Evolutionary conservation across 129 eudicot genomes (phyloP), one percentile per base, ranked within the genome.

Genomic region (Silybum marianum): DNA sequence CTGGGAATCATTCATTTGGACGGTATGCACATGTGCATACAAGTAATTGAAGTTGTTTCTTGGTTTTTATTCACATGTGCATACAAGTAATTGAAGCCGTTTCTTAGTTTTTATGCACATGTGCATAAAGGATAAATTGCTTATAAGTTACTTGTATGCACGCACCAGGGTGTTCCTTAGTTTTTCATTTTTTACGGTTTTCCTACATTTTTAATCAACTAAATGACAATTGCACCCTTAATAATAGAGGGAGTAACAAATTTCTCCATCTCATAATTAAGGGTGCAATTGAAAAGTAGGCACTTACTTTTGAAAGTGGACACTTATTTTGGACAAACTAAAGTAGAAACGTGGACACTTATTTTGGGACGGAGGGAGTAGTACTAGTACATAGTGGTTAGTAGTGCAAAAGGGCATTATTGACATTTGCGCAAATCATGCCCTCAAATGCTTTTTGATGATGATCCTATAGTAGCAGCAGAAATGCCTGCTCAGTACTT

Each of bases 351-450:
- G 10, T n/a, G 66, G 23, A n/a, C 66, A 58, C 66, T n/a, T 18
- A 58, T 58, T 58, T 6, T 58, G 66, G 66, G 66, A 58, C 2
- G 1, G 7, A 58, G 66, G 66, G 22, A 58, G 66, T 22, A 46
- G 39, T 81, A 24, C 54, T 22, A 46, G 39, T 81, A 24, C 54
- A n/a, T 65, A 13, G 76, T 69, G 22, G 75, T 74, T 67, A 66
- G 75, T 81, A 67, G 69, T 79, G 75, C 16, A 74, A 11, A 67
- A 66, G 44, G 80, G 32, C 40, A 68, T 48, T 26, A 36, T 39
- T 22, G 69, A 65, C 13, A 65, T 65, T 65, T 65, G 63, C 63
- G 19, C 39, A 12, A 77, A 78, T 28, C 81, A 66, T 40, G 42
- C 74, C 36, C 81, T 78, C 40, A 67, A 38, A 65, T 65, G 30